Evolutionary conservation across 2,329 filamentous ascomycete genomes (phyloP).

Genomic region (Lecanicillium sp.): DNA sequence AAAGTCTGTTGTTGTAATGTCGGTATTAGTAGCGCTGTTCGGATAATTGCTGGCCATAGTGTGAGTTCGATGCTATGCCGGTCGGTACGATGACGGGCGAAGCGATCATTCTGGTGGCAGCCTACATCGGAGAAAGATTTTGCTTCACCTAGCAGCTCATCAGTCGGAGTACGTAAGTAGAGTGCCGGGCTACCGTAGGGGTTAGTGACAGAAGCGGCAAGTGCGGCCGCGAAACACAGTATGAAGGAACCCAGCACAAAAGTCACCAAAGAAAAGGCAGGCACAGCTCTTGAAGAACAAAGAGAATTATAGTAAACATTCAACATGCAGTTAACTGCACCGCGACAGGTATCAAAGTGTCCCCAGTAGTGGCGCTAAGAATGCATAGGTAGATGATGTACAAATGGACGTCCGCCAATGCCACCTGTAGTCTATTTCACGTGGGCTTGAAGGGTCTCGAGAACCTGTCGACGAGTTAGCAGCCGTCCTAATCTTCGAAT

Average conservation of each 20-base stretch:
- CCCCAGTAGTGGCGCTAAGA: slow-evolving; percentile 25
- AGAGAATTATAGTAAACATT: slow-evolving; percentile 9
- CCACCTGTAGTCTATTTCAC: slow-evolving; percentile 65
- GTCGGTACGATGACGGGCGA: too few relatives aligned
- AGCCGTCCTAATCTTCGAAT: slow-evolving; percentile 2
- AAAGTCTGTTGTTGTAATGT: too few relatives aligned
- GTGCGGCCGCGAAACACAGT: neutral
- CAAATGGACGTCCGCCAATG: slow-evolving; percentile 32
- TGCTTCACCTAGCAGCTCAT: too few relatives aligned
- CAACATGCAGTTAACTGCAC: slow-evolving; percentile 10
- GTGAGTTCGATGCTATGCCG: too few relatives aligned
- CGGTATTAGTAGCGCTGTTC: too few relatives aligned
- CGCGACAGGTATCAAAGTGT: slow-evolving; percentile 28
- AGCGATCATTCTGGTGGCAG: too few relatives aligned
- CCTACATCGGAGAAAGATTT: too few relatives aligned
- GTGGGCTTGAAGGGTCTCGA: slow-evolving; percentile 74
- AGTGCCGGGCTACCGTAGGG: too few relatives aligned
- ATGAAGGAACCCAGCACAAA: neutral
- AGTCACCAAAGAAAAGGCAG: slow-evolving; percentile 3
- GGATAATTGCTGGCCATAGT: too few relatives aligned
- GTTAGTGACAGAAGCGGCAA: neutral
- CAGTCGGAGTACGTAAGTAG: too few relatives aligned
- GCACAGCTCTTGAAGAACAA: slow-evolving; percentile 4
- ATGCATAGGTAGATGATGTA: slow-evolving; percentile 33
- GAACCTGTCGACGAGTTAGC: slow-evolving; percentile 52